phyloP scores from a whole-genome alignment of 176 grass and related monocot genomes.

The Hordeum marinum region DNA sequence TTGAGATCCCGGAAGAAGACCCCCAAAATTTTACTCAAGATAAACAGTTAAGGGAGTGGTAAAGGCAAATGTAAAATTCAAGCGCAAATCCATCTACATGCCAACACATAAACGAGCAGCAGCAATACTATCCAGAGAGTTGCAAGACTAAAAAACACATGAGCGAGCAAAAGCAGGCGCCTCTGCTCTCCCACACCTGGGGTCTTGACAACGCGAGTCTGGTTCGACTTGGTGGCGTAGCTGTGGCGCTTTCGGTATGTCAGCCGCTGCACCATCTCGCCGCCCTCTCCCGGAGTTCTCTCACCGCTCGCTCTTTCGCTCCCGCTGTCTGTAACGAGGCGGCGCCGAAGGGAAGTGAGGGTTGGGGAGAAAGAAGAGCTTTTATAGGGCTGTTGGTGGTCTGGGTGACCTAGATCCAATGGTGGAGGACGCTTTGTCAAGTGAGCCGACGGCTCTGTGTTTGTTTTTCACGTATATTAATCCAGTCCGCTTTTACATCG shows the following conservation, averaged over 20 bases:
- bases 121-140: not conserved
- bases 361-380: not conserved
- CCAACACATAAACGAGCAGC: not conserved
- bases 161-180: not conserved
- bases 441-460: slow-evolving; percentile 1
- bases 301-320: not conserved
- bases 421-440: not conserved
- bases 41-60: not conserved
- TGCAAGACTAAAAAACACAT: not conserved
- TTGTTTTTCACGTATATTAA: not conserved
- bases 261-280: slow-evolving; percentile 78
- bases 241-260: slow-evolving; percentile 74
- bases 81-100: not conserved
- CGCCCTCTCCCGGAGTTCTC: slow-evolving; percentile 14
- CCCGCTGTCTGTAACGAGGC: not conserved
- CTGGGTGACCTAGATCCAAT: slow-evolving; percentile 59
- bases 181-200: slow-evolving; percentile 28
- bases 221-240: slow-evolving; percentile 78
- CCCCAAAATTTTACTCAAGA: not conserved
- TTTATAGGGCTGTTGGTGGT: slow-evolving; percentile 13
- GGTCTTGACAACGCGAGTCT: slow-evolving; percentile 79
- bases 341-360: not conserved
- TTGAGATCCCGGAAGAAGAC: not conserved
- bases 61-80: not conserved
- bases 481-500: too few relatives aligned